Evolutionary conservation across 1,139 yeast genomes (phyloP).

Genomic region (Debaryomyces coudertii): DNA sequence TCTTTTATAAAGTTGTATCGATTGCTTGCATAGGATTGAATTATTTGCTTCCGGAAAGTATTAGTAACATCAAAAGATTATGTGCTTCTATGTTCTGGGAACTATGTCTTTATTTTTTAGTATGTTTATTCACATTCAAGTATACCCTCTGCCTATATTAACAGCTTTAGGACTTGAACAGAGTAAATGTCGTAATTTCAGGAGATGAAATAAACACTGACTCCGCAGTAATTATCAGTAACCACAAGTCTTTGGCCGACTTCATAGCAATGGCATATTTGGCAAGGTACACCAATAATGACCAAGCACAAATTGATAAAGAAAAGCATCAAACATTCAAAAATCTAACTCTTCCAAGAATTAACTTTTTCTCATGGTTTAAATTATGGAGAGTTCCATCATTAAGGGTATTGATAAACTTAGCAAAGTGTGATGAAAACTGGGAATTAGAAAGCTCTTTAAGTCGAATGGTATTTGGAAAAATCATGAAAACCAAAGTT

Average conservation of each 20-base stretch:
- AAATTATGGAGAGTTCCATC: constrained; percentile 59
- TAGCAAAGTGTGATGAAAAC: constrained; percentile 60
- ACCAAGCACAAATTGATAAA: constrained; percentile 1
- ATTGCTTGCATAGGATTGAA: constrained; percentile 20
- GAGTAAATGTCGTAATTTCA: constrained; percentile 36
- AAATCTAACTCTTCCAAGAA: constrained; percentile 36
- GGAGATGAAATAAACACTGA: constrained; percentile 51
- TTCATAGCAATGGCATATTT: constrained; percentile 51
- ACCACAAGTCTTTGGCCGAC: constrained; percentile 61
- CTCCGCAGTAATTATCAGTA: constrained; percentile 52
- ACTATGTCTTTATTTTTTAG: constrained; percentile 34
- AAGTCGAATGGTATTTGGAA: constrained; percentile 27
- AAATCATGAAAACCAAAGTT: constrained; percentile 28
- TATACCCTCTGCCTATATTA: constrained; percentile 1
- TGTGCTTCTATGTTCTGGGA: constrained; percentile 39
- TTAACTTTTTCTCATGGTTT: constrained; percentile 66
- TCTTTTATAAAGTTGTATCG: constrained; percentile 33
- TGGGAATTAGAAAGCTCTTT: constrained; percentile 55
- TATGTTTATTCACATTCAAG: constrained; percentile 21
- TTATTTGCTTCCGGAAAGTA: constrained; percentile 32
- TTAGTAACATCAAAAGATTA: constrained; percentile 26
- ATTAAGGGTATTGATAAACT: constrained; percentile 40
- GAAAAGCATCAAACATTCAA: constrained; percentile 2
- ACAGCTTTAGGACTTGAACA: constrained; percentile 33
- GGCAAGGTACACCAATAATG: constrained; percentile 29